Conservation (phyloP, 352 stramenopile species). For the Lagenidium giganteum region DNA sequence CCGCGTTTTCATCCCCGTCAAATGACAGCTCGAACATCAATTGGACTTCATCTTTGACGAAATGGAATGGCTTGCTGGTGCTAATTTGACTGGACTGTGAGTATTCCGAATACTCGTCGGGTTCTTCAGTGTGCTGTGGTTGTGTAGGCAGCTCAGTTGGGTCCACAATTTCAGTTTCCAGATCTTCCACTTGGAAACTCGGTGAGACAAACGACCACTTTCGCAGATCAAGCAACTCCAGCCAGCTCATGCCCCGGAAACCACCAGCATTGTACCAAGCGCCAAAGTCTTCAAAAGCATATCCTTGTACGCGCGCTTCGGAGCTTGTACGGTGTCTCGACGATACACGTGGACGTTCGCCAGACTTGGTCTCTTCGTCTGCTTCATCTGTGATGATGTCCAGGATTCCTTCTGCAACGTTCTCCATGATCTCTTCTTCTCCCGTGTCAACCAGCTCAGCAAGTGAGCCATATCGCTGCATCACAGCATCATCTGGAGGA, state of each 20-base stretch:
- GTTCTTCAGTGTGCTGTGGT: too few species aligned
- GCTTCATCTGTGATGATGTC: slow-evolving; percentile 23
- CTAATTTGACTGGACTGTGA: slow-evolving; percentile 43
- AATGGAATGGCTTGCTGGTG: slow-evolving; percentile 60
- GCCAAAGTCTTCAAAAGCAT: slow-evolving; percentile 82
- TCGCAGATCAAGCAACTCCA: slow-evolving; percentile 79
- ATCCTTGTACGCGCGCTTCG: slow-evolving; percentile 47
- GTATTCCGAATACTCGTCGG: slow-evolving; percentile 57
- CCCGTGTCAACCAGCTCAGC: slow-evolving; percentile 72
- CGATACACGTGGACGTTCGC: slow-evolving; percentile 5
- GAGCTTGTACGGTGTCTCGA: slow-evolving; percentile 29
- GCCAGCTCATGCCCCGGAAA: slow-evolving; percentile 74
- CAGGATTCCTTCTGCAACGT: slow-evolving; percentile 65
- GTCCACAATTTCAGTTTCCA: slow-evolving; percentile 71
- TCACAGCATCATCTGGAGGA: slow-evolving; percentile 44
- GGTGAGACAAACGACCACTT: slow-evolving; percentile 83
- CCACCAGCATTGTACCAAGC: slow-evolving; percentile 83
- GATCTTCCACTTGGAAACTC: slow-evolving; percentile 50
- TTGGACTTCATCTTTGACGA: slow-evolving; percentile 80
- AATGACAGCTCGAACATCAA: slow-evolving; percentile 80
- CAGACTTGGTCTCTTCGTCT: slow-evolving; percentile 22
- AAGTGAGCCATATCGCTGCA: slow-evolving; percentile 58
- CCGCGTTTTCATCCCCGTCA: slow-evolving; percentile 52
- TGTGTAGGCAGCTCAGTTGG: slow-evolving; percentile 31
- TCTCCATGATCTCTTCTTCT: slow-evolving; percentile 74